Conservation (phyloP, 2,329 filamentous ascomycete species). For the Zalaria sp. region DNA sequence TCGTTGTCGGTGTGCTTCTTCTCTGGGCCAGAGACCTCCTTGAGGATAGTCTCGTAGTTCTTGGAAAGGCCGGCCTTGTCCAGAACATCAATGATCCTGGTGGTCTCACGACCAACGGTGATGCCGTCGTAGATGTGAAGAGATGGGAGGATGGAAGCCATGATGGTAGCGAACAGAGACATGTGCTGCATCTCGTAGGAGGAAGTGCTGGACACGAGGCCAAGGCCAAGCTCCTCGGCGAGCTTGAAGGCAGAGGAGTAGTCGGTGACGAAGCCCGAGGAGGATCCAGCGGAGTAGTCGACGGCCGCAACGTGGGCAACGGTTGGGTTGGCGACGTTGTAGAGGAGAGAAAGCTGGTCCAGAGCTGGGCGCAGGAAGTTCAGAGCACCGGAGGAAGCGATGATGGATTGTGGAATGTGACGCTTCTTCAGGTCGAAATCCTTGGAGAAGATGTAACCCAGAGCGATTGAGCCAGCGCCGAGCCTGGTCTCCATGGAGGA, state of each 20-base stretch:
- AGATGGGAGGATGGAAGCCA: slow-evolving; percentile 66
- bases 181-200: slow-evolving; percentile 92
- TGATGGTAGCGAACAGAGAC: slow-evolving; percentile 71
- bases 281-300: slow-evolving; percentile 57
- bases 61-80: slow-evolving; percentile 56
- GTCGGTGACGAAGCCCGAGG: slow-evolving; percentile 66
- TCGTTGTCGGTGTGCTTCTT: slow-evolving; percentile 58
- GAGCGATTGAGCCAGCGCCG: slow-evolving; percentile 78
- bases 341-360: slow-evolving; percentile 83
- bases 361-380: slow-evolving; percentile 68
- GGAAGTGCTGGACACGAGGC: slow-evolving; percentile 70
- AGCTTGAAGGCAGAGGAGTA: slow-evolving; percentile 69
- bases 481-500: slow-evolving; percentile 73
- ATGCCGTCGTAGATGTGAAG: slow-evolving; percentile 84
- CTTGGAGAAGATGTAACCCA: slow-evolving; percentile 95
- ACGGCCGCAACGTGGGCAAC: slow-evolving; percentile 85
- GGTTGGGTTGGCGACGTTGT: slow-evolving; percentile 82
- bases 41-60: slow-evolving; percentile 52
- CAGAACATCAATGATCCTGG: slow-evolving; percentile 68
- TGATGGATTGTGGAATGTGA: slow-evolving; percentile 77
- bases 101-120: slow-evolving; percentile 66
- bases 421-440: slow-evolving; percentile 90
- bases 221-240: slow-evolving; percentile 81
- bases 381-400: slow-evolving; percentile 75
- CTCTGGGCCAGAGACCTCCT: slow-evolving; percentile 46